Evolutionary conservation across 805 yeast species (phyloP).

Genomic region (Monosporozyma solicola): DNA sequence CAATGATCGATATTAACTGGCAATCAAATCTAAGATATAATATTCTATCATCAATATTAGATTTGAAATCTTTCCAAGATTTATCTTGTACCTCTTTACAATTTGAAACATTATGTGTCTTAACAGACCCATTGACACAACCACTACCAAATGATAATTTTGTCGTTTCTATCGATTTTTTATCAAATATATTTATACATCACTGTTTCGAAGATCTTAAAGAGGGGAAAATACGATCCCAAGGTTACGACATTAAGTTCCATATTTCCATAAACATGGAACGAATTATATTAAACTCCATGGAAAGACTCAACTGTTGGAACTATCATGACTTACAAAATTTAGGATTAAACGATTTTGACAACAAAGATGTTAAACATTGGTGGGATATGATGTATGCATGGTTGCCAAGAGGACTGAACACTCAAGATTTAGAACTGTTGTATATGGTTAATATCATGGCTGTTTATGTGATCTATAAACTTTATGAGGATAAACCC

Average conservation of each 20-base stretch:
- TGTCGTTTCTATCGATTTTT: conserved; percentile 46
- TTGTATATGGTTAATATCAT: conserved; percentile 39
- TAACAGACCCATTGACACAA: conserved; percentile 60
- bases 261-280: conserved; percentile 24
- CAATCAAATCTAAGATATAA: conserved; percentile 20
- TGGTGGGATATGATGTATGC: conserved; percentile 29
- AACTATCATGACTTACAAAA: conserved; percentile 17
- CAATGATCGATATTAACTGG: conserved; percentile 2
- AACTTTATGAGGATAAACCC: conserved; percentile 32
- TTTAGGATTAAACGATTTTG: neutral
- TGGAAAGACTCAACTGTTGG: conserved; percentile 19
- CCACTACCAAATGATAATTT: conserved; percentile 51
- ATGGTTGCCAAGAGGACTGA: conserved; percentile 30
- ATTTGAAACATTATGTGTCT: conserved; percentile 27
- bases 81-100: conserved; percentile 5
- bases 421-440: conserved; percentile 36
- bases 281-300: conserved; percentile 17
- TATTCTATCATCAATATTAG: conserved; percentile 11
- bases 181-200: conserved; percentile 44
- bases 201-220: conserved; percentile 26
- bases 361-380: conserved; percentile 6
- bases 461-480: conserved; percentile 37
- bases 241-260: conserved; percentile 18
- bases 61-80: conserved; percentile 4
- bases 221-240: neutral